Conservation (phyloP, 1,284 basidiomycete species). For the Fistulinella cinereoalba region DNA sequence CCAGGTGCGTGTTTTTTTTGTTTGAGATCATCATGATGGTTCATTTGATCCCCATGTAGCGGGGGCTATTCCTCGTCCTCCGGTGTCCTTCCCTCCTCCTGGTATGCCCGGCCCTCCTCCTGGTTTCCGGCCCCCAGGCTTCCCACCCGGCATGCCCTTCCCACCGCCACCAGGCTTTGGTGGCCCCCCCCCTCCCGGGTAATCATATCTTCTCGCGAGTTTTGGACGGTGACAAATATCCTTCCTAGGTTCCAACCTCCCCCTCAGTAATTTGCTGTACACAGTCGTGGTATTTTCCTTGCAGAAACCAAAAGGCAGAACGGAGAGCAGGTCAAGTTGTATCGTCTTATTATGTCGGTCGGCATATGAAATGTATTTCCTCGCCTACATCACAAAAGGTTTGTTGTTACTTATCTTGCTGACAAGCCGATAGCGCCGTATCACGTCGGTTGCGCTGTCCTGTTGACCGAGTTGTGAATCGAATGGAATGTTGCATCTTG, state of each 20-base stretch:
- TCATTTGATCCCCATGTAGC: slow-evolving; percentile 38
- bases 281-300: slow-evolving; percentile 8
- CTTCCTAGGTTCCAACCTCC: slow-evolving; percentile 39
- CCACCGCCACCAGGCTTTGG: slow-evolving; percentile 76
- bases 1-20: slow-evolving; percentile 59
- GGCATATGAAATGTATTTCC: slow-evolving; percentile 29
- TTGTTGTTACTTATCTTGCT: slow-evolving; percentile 29
- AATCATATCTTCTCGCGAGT: slow-evolving; percentile 30
- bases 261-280: slow-evolving; percentile 31
- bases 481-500: slow-evolving; percentile 20
- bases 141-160: slow-evolving; percentile 78
- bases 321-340: slow-evolving; percentile 26
- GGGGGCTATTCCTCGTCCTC: slow-evolving; percentile 72
- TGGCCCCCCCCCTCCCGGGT: slow-evolving; percentile 84
- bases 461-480: slow-evolving; percentile 18
- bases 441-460: slow-evolving; percentile 20
- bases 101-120: slow-evolving; percentile 82
- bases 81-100: slow-evolving; percentile 82
- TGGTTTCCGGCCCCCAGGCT: slow-evolving; percentile 80
- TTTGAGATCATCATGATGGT: slow-evolving; percentile 12
- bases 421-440: slow-evolving; percentile 23
- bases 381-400: slow-evolving; percentile 28
- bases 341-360: slow-evolving; percentile 18
- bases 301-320: slow-evolving; percentile 14
- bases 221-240: slow-evolving; percentile 9